Conservation (phyloP, 2,329 filamentous ascomycete genomes). For the Exophiala mesophila region DNA sequence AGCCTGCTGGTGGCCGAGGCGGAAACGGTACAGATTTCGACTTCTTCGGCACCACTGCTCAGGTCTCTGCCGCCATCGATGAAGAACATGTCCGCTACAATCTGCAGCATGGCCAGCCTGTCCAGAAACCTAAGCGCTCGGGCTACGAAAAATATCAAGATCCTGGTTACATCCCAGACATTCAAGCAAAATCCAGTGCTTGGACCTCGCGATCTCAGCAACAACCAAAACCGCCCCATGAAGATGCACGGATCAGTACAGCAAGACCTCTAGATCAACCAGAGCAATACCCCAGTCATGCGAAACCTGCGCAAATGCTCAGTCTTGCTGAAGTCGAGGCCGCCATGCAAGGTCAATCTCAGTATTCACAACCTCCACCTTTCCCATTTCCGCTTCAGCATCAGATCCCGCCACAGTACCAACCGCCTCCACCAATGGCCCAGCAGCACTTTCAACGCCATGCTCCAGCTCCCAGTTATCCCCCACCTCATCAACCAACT, state of each 20-base stretch:
- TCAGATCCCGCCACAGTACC: slow-evolving; percentile 32
- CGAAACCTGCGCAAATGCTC: slow-evolving; percentile 62
- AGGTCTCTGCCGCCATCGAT: slow-evolving; percentile 77
- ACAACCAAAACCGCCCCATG: slow-evolving; percentile 31
- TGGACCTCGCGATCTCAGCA: slow-evolving; percentile 66
- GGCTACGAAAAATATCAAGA: slow-evolving; percentile 92
- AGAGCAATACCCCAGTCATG: slow-evolving; percentile 29
- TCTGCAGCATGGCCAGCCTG: slow-evolving; percentile 54
- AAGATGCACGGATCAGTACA: slow-evolving; percentile 21
- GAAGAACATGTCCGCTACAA: slow-evolving; percentile 85
- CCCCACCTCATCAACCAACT: slow-evolving; percentile 9
- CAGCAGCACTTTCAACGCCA: slow-evolving; percentile 3
- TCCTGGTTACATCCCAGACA: slow-evolving; percentile 75
- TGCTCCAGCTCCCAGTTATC: slow-evolving; percentile 4
- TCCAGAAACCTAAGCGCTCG: slow-evolving; percentile 61
- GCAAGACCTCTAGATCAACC: slow-evolving; percentile 24
- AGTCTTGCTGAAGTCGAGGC: slow-evolving; percentile 96
- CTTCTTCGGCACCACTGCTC: slow-evolving; percentile 88
- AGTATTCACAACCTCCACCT: slow-evolving; percentile 33
- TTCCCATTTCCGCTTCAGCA: slow-evolving; percentile 20
- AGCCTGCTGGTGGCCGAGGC: slow-evolving; percentile 42
- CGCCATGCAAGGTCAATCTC: slow-evolving; percentile 61
- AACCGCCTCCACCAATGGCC: slow-evolving; percentile 10
- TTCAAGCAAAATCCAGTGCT: slow-evolving; percentile 87
- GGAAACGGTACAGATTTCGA: slow-evolving; percentile 88